Base-by-base conservation (phyloP, 2,329 filamentous ascomycete genomes). In the Microcyclosporella mali region DNA sequence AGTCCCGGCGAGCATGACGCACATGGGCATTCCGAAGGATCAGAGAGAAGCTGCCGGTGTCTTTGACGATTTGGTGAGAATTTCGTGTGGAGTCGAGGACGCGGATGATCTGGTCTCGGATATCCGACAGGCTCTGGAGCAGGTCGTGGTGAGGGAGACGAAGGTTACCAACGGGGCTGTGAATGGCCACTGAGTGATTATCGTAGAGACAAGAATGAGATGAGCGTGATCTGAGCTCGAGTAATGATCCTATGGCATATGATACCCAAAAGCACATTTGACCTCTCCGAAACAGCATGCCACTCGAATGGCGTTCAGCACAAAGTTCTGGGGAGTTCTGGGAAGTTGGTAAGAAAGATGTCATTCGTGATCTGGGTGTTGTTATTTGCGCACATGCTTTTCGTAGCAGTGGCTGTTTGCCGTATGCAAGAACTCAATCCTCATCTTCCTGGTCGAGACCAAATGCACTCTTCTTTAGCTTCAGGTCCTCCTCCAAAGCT, bases 11-110 rank as follows among this genome's bases (percentile, higher is more conserved):
- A 86, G 82, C 68, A 98, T 98, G 92, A 98, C 92, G 14, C 92
- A 98, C 67, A 86, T 88, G 17, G 92, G 90, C 46, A 98, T 98
- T 53, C 92, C 92, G 37, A 80, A 78, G 64, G 88, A 88, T 48
- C 81, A 94, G 72, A 77, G 92, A 45, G 92, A 98, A 74, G 84
- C 83, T 2, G 88, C 92, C 1, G 92, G 92, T 48, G 88, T 98
- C 25, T 97, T 82, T 60, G 92, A 98, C 62, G 92, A 98, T 65
- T 77, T 98, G 6, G 86, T 98, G 21, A 79, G 92, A 53, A 74
- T 98, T 47, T 94, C 88, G 74, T 95, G 88, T 64, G 92, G 92
- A 59, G 81, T 98, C 42, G 92, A 98, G 70, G 92, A 98, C 60
- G 79, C 80, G 6, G 81, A 82, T 49, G 92, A 98, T 66, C 72